Base-by-base conservation (phyloP, 192 early-diverging fungal genomes). In the Gryganskiella cystojenkinii region DNA sequence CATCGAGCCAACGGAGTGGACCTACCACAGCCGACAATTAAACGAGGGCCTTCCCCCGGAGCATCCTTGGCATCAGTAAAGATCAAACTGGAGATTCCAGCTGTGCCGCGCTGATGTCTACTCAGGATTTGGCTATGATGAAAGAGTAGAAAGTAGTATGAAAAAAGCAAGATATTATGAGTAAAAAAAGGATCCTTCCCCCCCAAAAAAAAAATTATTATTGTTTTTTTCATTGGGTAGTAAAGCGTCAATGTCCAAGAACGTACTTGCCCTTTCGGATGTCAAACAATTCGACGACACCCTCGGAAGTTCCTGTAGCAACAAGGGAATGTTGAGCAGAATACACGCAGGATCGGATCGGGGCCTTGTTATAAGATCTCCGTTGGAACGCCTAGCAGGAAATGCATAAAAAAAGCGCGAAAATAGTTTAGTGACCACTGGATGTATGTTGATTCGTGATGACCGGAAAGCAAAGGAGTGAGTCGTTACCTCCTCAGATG, bases 201-300 rank as follows among this genome's bases (percentile, higher is more conserved):
- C n/a, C n/a, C n/a, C n/a, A n/a, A n/a, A n/a, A n/a, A n/a, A n/a
- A n/a, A n/a, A n/a, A n/a, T n/a, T n/a, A n/a, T n/a, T n/a, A n/a
- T n/a, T n/a, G n/a, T n/a, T n/a, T n/a, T n/a, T n/a, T n/a, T n/a
- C n/a, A n/a, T n/a, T n/a, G n/a, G n/a, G n/a, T n/a, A n/a, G n/a
- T n/a, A n/a, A n/a, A n/a, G n/a, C n/a, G n/a, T n/a, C n/a, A n/a
- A n/a, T n/a, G n/a, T n/a, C n/a, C n/a, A n/a, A 27, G 15, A 27
- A 58, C 70, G 57, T 84, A 87, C 85, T 71, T 71, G 44, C 46
- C 40, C 34, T 87, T 67, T 30, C 70, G 65, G 19, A 83, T 56
- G 50, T 83, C 79, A 59, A 80, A 87, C 4, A 85, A 14, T 56
- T 81, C 76, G 11, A 87, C 76, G 11, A 85, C 71, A 3, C 86